These are phyloP conservation scores for Trichoderma guizhouense DNA, from an alignment of 2,329 filamentous ascomycete genomes.

Conservation along the genomic window DNA sequence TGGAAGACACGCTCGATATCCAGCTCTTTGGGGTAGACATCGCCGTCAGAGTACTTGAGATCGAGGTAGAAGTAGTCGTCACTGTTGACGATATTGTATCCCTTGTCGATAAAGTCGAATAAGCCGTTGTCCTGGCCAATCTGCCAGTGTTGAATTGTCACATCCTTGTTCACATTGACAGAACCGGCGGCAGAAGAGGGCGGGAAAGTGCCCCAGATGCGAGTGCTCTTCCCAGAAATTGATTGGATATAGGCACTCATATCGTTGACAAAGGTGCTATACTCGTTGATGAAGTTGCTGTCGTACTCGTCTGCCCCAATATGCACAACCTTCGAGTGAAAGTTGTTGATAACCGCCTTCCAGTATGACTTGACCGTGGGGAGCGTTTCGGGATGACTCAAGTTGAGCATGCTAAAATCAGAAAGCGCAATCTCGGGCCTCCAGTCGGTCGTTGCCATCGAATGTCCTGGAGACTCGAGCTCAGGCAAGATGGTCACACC, in stretches of 20 bases:
- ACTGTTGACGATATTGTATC: conserved; percentile 24
- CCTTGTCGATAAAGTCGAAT: conserved; percentile 23
- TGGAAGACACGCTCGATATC: conserved; percentile 23
- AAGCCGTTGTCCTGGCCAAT: conserved; percentile 23
- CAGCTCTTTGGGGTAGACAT: conserved; percentile 20
- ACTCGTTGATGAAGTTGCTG: conserved; percentile 42
- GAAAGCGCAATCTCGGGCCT: conserved; percentile 49
- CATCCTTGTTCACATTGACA: conserved; percentile 21
- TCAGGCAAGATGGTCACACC: conserved; percentile 54
- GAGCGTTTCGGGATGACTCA: conserved; percentile 48
- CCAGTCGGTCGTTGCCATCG: conserved; percentile 52
- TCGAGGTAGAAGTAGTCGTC: conserved; percentile 25
- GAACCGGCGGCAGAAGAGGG: conserved; percentile 14
- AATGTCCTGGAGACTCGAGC: conserved; percentile 54
- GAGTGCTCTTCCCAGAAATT: conserved; percentile 41
- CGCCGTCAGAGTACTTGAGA: conserved; percentile 26
- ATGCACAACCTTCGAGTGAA: conserved; percentile 52
- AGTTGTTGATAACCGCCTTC: conserved; percentile 52
- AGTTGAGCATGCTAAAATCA: conserved; percentile 43
- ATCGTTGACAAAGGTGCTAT: conserved; percentile 46
- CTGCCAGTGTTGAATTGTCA: conserved; percentile 25
- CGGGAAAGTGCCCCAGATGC: conserved; percentile 51
- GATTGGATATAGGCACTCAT: conserved; percentile 45
- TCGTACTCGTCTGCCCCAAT: conserved; percentile 56
- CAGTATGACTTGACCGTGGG: conserved; percentile 50